These are phyloP conservation scores for Lophiostoma macrostomum DNA, from an alignment of 495 filamentous ascomycete species.

Conservation along the genomic window DNA sequence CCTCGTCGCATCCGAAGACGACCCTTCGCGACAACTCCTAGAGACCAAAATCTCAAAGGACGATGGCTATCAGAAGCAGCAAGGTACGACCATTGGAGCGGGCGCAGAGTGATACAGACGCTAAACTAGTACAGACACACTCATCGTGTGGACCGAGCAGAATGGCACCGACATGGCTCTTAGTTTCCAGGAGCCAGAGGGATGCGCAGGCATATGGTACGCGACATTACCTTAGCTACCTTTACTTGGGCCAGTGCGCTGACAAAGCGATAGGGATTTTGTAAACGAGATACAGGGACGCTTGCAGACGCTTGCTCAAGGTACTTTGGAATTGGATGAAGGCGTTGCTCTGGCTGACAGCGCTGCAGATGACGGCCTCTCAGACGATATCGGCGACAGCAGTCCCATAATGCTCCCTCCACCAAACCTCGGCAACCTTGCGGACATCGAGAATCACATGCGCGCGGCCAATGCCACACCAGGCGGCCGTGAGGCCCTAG, in stretches of 20 bases:
- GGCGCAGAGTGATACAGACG: constrained; percentile 1
- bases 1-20: constrained; percentile 88
- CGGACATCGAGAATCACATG: constrained; percentile 79
- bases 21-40: constrained; percentile 74
- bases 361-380: constrained; percentile 74
- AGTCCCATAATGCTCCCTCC: constrained; percentile 70
- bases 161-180: constrained; percentile 93
- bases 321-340: constrained; percentile 7
- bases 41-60: constrained; percentile 90
- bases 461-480: constrained; percentile 69
- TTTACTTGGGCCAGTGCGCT: not conserved
- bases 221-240: constrained; percentile 7
- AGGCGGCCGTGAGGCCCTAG: constrained; percentile 79
- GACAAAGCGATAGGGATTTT: constrained; percentile 69
- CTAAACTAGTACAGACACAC: constrained; percentile 63
- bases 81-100: constrained; percentile 63
- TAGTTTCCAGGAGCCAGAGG: constrained; percentile 96
- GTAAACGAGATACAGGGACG: constrained; percentile 79
- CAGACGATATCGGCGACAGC: constrained; percentile 76
- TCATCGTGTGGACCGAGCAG: constrained; percentile 95
- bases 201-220: constrained; percentile 89
- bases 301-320: constrained; percentile 38
- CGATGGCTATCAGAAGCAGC: constrained; percentile 97
- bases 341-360: not conserved
- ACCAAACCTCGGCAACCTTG: constrained; percentile 73